Evolutionary conservation across 768 basidiomycete species (phyloP).

Genomic region (Mycena vulgaris): DNA sequence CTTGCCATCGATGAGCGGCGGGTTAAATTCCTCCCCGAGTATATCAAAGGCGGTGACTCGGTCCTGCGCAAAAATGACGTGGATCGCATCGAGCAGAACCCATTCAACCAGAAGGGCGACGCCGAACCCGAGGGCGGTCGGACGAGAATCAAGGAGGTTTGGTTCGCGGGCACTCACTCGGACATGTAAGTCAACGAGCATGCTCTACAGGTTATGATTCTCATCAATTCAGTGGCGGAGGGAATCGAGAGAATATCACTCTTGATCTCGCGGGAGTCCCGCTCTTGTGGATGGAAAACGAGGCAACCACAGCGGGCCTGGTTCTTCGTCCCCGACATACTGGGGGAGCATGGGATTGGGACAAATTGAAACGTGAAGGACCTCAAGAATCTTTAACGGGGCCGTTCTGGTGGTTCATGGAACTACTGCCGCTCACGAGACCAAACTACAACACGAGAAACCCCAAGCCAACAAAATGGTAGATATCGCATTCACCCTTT

Average conservation of each 20-base stretch:
- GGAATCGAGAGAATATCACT: too few species aligned
- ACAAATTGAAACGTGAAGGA: too few species aligned
- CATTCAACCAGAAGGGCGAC: neutral
- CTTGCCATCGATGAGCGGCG: slow-evolving; percentile 19
- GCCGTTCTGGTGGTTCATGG: neutral
- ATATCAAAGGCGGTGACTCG: neutral
- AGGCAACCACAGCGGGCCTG: neutral
- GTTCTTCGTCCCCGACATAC: neutral
- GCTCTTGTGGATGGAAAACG: neutral
- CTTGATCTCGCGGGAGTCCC: neutral
- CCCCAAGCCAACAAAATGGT: neutral
- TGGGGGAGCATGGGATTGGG: too few species aligned
- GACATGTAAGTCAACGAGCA: slow-evolving; percentile 4
- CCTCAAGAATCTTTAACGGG: too few species aligned
- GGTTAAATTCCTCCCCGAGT: slow-evolving; percentile 18
- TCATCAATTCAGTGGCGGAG: neutral
- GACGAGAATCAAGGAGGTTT: slow-evolving; percentile 20
- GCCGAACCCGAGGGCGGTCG: too few species aligned
- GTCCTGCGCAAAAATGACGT: neutral
- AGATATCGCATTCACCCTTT: neutral
- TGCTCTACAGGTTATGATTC: neutral
- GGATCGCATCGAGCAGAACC: too few species aligned
- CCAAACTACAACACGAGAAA: neutral
- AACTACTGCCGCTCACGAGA: neutral
- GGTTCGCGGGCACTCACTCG: slow-evolving; percentile 23